These are phyloP conservation scores for Escovopsis sp. DNA, from an alignment of 2,329 filamentous ascomycete species.

Conservation along the genomic window DNA sequence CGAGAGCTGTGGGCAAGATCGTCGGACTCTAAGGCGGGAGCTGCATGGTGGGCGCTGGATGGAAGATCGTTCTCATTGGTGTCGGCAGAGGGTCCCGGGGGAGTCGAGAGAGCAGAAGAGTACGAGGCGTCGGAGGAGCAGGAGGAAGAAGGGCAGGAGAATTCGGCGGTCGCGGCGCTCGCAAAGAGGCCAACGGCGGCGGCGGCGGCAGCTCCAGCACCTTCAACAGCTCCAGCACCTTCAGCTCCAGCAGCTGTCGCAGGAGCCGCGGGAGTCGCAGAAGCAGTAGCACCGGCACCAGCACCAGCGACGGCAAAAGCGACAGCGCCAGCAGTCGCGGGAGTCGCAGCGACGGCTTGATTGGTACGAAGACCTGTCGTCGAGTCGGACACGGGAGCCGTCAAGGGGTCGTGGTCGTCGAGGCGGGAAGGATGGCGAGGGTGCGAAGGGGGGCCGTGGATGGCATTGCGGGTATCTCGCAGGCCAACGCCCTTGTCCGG, in stretches of 20 bases:
- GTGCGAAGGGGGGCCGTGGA: slow-evolving; percentile 15
- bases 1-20: slow-evolving; percentile 39
- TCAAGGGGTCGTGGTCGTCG: slow-evolving; percentile 9
- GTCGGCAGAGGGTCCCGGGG: background rate
- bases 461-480: slow-evolving; percentile 11
- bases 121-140: background rate
- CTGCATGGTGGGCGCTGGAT: slow-evolving; percentile 17
- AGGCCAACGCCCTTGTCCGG: slow-evolving; percentile 17
- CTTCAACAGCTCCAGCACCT: too few species aligned
- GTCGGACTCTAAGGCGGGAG: slow-evolving; percentile 33
- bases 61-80: slow-evolving; percentile 7
- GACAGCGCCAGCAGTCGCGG: background rate
- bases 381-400: slow-evolving; percentile 3
- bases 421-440: slow-evolving; percentile 13
- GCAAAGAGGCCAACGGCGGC: background rate
- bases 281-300: too few species aligned
- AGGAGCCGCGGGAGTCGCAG: too few species aligned
- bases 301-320: too few species aligned
- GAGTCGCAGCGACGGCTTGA: too few species aligned
- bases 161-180: slow-evolving; percentile 1
- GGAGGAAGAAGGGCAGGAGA: background rate
- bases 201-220: slow-evolving; percentile 1
- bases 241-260: too few species aligned
- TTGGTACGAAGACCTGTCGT: background rate
- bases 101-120: slow-evolving; percentile 2